phyloP scores from a whole-genome alignment of 73 alveolate genomes.

The Paramecium bursaria region DNA sequence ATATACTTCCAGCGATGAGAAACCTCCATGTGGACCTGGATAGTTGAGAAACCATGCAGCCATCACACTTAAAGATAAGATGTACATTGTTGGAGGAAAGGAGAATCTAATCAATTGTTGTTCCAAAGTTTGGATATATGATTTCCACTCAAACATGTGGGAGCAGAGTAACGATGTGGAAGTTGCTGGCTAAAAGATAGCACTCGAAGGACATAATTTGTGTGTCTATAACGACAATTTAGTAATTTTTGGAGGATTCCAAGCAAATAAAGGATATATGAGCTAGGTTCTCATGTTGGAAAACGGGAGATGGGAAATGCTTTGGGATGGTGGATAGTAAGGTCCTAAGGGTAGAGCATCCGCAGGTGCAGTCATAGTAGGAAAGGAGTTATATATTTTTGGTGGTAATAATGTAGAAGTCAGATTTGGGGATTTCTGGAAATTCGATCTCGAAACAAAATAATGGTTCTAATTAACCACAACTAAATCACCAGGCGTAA shows the following conservation, averaged over 20 bases:
- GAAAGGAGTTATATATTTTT: conserved; percentile 64
- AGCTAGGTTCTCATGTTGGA: no score
- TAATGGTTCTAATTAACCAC: conserved; percentile 50
- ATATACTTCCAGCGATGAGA: neutral
- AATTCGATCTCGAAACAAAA: conserved; percentile 59
- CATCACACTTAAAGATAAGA: conserved; percentile 68
- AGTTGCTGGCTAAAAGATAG: conserved; percentile 10
- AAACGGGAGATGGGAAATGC: no score
- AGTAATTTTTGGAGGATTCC: conserved; percentile 67
- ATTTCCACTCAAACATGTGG: conserved; percentile 48
- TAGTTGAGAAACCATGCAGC: conserved; percentile 96
- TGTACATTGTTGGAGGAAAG: conserved; percentile 90
- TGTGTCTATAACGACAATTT: neutral
- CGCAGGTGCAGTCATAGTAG: conserved; percentile 38
- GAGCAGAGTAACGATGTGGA: neutral
- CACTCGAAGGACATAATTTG: conserved; percentile 44
- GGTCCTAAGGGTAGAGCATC: conserved; percentile 36
- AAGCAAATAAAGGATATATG: conserved; percentile 28
- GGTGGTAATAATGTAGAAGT: conserved; percentile 71
- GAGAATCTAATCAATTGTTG: conserved; percentile 64
- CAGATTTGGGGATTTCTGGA: conserved; percentile 73
- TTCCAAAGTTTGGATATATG: conserved; percentile 40
- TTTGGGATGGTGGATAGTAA: no score
- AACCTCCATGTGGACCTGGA: conserved; percentile 52
- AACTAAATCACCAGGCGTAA: conserved; percentile 54